Evolutionary conservation across 192 early-diverging fungal species (phyloP).

Genomic region (Entomortierella parvispora): DNA sequence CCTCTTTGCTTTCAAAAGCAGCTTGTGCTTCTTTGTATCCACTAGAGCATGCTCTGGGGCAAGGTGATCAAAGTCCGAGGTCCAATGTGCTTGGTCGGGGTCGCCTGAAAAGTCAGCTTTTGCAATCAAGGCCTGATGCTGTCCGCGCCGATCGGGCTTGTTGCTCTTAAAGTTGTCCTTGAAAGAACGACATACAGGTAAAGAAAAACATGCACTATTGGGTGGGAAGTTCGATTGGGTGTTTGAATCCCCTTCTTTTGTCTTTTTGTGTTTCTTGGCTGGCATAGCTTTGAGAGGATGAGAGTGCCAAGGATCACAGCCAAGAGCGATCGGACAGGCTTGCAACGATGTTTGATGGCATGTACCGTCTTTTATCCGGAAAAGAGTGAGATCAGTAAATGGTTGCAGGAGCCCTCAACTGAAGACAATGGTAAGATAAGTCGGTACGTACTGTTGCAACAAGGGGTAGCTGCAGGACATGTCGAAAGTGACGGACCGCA

Average conservation of each 20-base stretch:
- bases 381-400: neutral
- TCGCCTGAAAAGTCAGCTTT: slow-evolving; percentile 56
- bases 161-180: slow-evolving; percentile 28
- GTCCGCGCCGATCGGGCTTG: slow-evolving; percentile 9
- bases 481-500: slow-evolving; percentile 20
- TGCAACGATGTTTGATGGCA: slow-evolving; percentile 38
- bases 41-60: slow-evolving; percentile 49
- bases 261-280: neutral
- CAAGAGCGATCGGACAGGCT: slow-evolving; percentile 30
- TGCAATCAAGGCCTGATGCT: slow-evolving; percentile 13
- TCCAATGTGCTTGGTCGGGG: slow-evolving; percentile 55
- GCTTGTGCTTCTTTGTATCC: slow-evolving; percentile 12
- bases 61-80: slow-evolving; percentile 65
- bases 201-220: slow-evolving; percentile 37
- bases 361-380: slow-evolving; percentile 6
- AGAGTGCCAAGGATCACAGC: slow-evolving; percentile 27
- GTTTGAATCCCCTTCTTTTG: neutral
- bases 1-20: slow-evolving; percentile 51
- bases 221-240: neutral
- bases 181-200: slow-evolving; percentile 31
- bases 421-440: too few relatives aligned
- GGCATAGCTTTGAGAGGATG: neutral
- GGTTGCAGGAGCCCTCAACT: neutral
- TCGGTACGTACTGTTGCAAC: slow-evolving; percentile 36
- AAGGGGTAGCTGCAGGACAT: slow-evolving; percentile 24